Base-by-base conservation (phyloP, 2,329 filamentous ascomycete genomes). In the Stagonosporopsis rhizophila region DNA sequence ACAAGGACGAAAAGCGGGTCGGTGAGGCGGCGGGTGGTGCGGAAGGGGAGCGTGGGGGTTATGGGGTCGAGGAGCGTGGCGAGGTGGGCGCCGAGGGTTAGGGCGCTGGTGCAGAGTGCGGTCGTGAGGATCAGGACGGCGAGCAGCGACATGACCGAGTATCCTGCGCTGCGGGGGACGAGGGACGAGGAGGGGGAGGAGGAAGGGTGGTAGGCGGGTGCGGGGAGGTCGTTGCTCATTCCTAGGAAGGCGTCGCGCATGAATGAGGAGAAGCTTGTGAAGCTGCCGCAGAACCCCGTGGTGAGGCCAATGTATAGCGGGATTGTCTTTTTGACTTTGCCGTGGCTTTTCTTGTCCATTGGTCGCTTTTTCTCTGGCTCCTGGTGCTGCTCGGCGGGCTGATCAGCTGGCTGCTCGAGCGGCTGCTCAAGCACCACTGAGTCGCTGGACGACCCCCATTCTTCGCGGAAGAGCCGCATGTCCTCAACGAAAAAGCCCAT, bases 401-500 rank as follows among this genome's bases (percentile, higher is more conserved):
- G 9, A 7, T 41, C 30, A 4, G 37, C 44, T 9, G 48, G 47
- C 20, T 51, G 51, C 3, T 55, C 53, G 2, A 52, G 46, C 1
- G 38, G 44, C 30, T 53, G 46, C 67, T 69, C 49, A 72, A 68
- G 52, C 68, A 64, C 45, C 68, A 20, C 44, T 3, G 39, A 42
- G 5, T 37, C 42, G 76, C 72, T 17, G 6, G 40, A n/a, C 8
- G 17, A 76, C 8, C 85, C 86, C 85, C 85, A 88, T 77, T 90
- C 87, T 55, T 86, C 77, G 27, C 84, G 84, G 73, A 96, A 96
- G 6, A 96, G 78, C 66, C 84, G 87, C 59, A 86, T 82, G 69
- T 96, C 91, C 76, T 96, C 91, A 9, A 85, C 79, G 2, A 97
- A 82, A 70, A 96, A 96, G 2, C 95, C 94, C 85, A 98, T 90